Conservation (phyloP, 306 rosid species). For the Gleditsia sinensis region DNA sequence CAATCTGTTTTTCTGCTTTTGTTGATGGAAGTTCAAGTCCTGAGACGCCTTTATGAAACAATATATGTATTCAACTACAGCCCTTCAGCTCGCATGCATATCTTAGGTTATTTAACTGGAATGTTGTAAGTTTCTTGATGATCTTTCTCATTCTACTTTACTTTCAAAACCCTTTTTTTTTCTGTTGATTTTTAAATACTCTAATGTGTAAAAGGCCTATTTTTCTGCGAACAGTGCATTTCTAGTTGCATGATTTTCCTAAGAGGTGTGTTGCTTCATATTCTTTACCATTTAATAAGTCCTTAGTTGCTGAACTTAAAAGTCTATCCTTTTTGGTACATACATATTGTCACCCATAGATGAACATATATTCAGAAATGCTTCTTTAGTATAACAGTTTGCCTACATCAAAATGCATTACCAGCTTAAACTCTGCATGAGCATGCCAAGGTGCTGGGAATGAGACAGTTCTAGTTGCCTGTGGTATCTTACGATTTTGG, state of each 20-base stretch:
- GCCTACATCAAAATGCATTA: not conserved
- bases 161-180: not conserved
- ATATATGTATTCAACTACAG: slow-evolving; percentile 72
- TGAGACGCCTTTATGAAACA: slow-evolving; percentile 72
- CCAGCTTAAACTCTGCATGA: slow-evolving; percentile 6
- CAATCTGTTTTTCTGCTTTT: slow-evolving; percentile 73
- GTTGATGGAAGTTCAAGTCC: slow-evolving; percentile 79
- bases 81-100: slow-evolving; percentile 83
- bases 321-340: not conserved
- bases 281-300: not conserved
- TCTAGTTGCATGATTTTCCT: slow-evolving; percentile 13
- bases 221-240: not conserved
- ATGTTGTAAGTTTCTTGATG: slow-evolving; percentile 63
- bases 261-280: not conserved
- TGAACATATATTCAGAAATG: not conserved
- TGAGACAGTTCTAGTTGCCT: not conserved
- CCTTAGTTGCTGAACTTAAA: not conserved
- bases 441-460: slow-evolving; percentile 11
- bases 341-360: not conserved
- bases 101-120: slow-evolving; percentile 82
- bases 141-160: slow-evolving; percentile 10
- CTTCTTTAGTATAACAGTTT: not conserved
- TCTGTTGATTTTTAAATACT: not conserved
- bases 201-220: not conserved
- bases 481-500: not conserved